These are phyloP conservation scores for Starmerella apis DNA, from an alignment of 805 yeast species.

Conservation along the genomic window DNA sequence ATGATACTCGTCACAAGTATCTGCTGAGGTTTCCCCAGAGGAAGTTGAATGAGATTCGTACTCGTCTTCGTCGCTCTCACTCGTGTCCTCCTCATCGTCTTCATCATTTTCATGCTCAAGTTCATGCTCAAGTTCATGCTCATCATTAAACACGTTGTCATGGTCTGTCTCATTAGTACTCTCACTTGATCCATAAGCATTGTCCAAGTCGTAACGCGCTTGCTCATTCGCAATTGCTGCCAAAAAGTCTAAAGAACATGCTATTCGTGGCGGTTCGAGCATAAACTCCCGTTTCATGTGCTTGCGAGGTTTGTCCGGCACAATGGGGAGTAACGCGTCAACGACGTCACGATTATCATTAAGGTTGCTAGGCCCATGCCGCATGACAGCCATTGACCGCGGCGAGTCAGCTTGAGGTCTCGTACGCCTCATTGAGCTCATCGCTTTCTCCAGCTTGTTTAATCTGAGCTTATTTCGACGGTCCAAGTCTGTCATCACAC, in stretches of 20 bases:
- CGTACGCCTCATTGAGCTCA: neutral
- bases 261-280: neutral
- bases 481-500: neutral
- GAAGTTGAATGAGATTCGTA: neutral
- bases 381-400: neutral
- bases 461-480: neutral
- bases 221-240: constrained; percentile 8
- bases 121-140: neutral
- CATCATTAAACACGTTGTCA: neutral
- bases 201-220: neutral
- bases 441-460: neutral
- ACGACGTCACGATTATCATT: neutral
- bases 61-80: neutral
- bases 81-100: neutral
- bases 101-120: neutral
- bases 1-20: neutral
- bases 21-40: neutral
- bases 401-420: no score
- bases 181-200: neutral
- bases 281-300: neutral
- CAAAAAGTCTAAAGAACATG: constrained; percentile 12
- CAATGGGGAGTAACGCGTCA: neutral
- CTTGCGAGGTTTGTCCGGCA: neutral
- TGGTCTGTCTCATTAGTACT: neutral
- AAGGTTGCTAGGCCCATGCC: neutral